Evolutionary conservation across 2,329 filamentous ascomycete genomes (phyloP).

Genomic region (Penicillium sp.): DNA sequence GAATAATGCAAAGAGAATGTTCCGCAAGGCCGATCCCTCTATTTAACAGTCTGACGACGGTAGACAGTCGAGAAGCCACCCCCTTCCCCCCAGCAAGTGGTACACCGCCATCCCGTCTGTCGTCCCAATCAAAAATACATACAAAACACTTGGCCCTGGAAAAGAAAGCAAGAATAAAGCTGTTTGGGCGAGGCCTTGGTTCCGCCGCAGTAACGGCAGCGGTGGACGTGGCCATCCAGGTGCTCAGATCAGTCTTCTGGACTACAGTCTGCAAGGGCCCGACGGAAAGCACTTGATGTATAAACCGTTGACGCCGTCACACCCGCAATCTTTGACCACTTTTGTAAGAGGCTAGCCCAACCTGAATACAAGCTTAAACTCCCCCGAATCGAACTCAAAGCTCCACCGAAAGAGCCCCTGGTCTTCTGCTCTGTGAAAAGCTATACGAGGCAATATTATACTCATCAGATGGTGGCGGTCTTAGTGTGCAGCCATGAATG

Average conservation of each 20-base stretch:
- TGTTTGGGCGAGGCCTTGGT: conserved; percentile 13
- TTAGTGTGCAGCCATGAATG: neutral
- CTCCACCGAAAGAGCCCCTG: neutral
- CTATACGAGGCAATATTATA: neutral
- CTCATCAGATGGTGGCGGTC: neutral
- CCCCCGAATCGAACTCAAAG: neutral
- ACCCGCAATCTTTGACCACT: conserved; percentile 15
- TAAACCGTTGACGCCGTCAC: conserved; percentile 25
- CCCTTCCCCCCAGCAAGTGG: conserved; percentile 17
- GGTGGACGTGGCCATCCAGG: conserved; percentile 11
- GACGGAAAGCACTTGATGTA: conserved; percentile 25
- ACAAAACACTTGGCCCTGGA: neutral
- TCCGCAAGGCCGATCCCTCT: conserved; percentile 8
- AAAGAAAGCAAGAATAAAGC: conserved; percentile 3
- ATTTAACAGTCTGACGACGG: conserved; percentile 22
- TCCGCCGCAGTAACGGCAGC: conserved; percentile 5
- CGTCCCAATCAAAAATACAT: conserved; percentile 21
- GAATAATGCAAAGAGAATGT: neutral
- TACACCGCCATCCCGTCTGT: conserved; percentile 30
- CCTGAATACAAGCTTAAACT: neutral
- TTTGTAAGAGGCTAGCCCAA: conserved; percentile 4
- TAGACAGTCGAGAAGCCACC: conserved; percentile 15
- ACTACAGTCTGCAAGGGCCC: conserved; percentile 29
- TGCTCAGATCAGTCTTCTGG: conserved; percentile 17
- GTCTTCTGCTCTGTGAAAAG: neutral